Conservation (phyloP, 257 asterid genomes). For the Jasminum sambac region DNA sequence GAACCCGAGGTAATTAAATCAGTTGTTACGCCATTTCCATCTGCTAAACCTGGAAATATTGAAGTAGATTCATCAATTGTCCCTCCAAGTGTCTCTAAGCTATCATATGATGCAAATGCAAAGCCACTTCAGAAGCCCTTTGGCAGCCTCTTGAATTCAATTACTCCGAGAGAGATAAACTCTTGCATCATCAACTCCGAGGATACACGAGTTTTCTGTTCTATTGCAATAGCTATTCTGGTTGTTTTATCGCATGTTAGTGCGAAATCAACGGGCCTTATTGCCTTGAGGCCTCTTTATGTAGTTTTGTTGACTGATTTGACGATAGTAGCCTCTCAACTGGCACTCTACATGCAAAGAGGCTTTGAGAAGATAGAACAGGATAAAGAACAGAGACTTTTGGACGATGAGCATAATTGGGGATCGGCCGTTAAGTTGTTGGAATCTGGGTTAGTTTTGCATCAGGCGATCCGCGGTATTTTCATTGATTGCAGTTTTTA, state of each 20-base stretch:
- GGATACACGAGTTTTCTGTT: constrained; percentile 55
- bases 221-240: constrained; percentile 52
- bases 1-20: constrained; percentile 17
- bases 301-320: constrained; percentile 56
- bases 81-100: constrained; percentile 13
- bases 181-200: constrained; percentile 61
- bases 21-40: constrained; percentile 4
- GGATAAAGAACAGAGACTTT: constrained; percentile 4
- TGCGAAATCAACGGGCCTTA: constrained; percentile 55
- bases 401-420: constrained; percentile 39
- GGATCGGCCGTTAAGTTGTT: constrained; percentile 59
- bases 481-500: constrained; percentile 82
- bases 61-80: constrained; percentile 25
- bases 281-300: constrained; percentile 67
- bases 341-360: constrained; percentile 31
- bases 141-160: constrained; percentile 23
- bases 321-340: constrained; percentile 47
- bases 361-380: constrained; percentile 16
- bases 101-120: constrained; percentile 12
- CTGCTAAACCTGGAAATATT: background rate
- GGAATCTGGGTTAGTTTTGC: constrained; percentile 66
- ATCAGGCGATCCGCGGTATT: constrained; percentile 55
- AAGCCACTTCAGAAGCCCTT: constrained; percentile 23
- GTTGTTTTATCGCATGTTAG: constrained; percentile 54
- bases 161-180: constrained; percentile 57